Base-by-base conservation (phyloP, 352 stramenopile genomes). In the Aphanomyces euteiches region DNA sequence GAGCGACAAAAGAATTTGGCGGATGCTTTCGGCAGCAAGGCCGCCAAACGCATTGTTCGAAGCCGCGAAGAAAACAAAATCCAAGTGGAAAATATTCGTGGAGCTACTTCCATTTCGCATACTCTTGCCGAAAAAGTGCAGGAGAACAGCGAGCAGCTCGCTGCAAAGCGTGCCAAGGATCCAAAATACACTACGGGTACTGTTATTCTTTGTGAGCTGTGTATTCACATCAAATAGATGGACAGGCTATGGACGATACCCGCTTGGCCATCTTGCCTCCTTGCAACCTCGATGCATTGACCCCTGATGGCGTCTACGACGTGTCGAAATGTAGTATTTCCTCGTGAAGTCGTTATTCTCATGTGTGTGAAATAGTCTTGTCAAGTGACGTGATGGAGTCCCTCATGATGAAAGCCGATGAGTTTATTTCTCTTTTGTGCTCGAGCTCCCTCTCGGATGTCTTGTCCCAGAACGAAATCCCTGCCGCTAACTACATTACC, bases 61-160 rank as follows among this genome's bases (percentile, higher is more conserved):
- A 89, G 75, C 47, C 82, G 84, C 65, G 84, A 92, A 73, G 86
- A 92, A 73, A 94, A 92, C 72, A 77, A 90, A n/a, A 81, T 94
- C 38, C 74, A 90, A 63, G 73, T 90, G 17, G 76, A 88, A 36
- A 81, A 94, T 74, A 87, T 94, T 69, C 90, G 80, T 47, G 84
- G 86, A 40, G 85, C 83, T 4, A 70, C 78, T 3, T 89, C 86
- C 0, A 78, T 94, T 17, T 76, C 83, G 4, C 70, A 91, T 69
- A 88, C 84, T 38, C 77, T 94, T 56, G 79, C 89, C 69, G 88
- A 91, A 76, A 90, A 91, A 71, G 82, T 91, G 41, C 70, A 83
- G 56, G 80, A 79, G 34, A 85, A 83, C 7, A 59, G 85, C 71
- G 71, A 82, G 54, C 78, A 82, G 50, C 74, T 84, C 13, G 69